phyloP scores from a whole-genome alignment of 148 eudicot genomes.

The Camellia lanceoleosa region DNA sequence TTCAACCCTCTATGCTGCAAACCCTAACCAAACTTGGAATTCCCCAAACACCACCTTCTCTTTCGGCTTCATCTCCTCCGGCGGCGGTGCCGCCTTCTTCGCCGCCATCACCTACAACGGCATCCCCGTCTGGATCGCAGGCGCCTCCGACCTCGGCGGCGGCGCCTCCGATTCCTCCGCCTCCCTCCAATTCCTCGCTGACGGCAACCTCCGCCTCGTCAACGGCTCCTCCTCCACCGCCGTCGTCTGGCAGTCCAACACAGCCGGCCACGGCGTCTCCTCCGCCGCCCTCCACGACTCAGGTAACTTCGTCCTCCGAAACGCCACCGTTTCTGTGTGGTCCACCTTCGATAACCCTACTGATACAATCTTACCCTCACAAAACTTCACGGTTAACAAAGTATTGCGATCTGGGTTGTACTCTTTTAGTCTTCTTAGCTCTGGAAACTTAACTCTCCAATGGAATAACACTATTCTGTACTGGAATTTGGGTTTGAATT shows the following conservation, averaged over 20 bases:
- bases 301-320: conserved; percentile 58
- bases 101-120: conserved; percentile 52
- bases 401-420: conserved; percentile 51
- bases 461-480: conserved; percentile 58
- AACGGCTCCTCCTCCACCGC: conserved; percentile 30
- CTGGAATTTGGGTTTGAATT: conserved; percentile 57
- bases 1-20: conserved; percentile 44
- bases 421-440: conserved; percentile 39
- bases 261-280: conserved; percentile 48
- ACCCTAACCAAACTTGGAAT: conserved; percentile 45
- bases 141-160: conserved; percentile 19
- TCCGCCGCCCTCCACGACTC: conserved; percentile 45
- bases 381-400: conserved; percentile 38
- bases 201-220: conserved; percentile 47
- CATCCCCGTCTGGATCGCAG: conserved; percentile 58
- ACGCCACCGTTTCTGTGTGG: conserved; percentile 53
- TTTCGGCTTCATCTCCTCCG: conserved; percentile 37
- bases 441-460: conserved; percentile 58
- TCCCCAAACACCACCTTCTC: conserved; percentile 53
- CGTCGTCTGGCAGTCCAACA: conserved; percentile 57
- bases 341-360: conserved; percentile 67
- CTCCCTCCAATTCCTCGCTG: conserved; percentile 34
- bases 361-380: conserved; percentile 52
- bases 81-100: conserved; percentile 24
- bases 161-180: conserved; percentile 34